A percentile compares a stretch with the other conserved stretches of the same genome.
These are phyloP conservation scores for Pseudogymnoascus verrucosus DNA, from an alignment of 2,329 filamentous ascomycete species.

Conservation along the genomic window DNA sequence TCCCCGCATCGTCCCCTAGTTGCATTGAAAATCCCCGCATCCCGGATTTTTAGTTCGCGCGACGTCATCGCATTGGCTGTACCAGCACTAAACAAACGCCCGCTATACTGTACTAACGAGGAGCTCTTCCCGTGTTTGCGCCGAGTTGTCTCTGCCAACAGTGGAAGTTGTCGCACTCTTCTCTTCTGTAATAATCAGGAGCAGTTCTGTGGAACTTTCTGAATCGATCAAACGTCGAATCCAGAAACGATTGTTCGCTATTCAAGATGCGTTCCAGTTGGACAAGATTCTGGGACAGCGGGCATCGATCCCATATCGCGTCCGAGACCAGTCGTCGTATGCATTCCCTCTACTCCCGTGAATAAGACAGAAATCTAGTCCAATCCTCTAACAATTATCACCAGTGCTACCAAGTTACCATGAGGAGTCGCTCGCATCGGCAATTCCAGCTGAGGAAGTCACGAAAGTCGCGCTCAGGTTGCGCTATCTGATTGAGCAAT, in stretches of 20 bases:
- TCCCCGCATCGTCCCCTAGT: background rate
- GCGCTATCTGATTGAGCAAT: slow-evolving; percentile 82
- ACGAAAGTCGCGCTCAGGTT: slow-evolving; percentile 84
- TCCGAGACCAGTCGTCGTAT: slow-evolving; percentile 1
- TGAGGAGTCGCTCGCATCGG: slow-evolving; percentile 51
- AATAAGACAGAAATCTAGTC: background rate
- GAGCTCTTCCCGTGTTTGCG: background rate
- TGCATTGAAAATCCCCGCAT: slow-evolving; percentile 1
- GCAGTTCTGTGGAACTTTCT: background rate
- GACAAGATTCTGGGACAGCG: background rate
- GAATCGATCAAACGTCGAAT: background rate
- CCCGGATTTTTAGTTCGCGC: background rate
- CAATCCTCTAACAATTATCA: background rate
- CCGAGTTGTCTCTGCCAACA: background rate
- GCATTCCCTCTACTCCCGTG: background rate
- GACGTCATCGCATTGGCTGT: slow-evolving; percentile 3
- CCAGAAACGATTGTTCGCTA: background rate
- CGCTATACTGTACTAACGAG: background rate
- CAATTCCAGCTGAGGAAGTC: slow-evolving; percentile 69
- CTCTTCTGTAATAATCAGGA: background rate
- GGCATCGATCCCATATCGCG: slow-evolving; percentile 4
- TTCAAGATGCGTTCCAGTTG: background rate
- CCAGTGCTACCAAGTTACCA: slow-evolving; percentile 59
- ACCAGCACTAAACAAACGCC: background rate
- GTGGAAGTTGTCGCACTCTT: background rate